These are phyloP conservation scores for Didymella arachidicola DNA, from an alignment of 2,329 filamentous ascomycete genomes.

Conservation along the genomic window DNA sequence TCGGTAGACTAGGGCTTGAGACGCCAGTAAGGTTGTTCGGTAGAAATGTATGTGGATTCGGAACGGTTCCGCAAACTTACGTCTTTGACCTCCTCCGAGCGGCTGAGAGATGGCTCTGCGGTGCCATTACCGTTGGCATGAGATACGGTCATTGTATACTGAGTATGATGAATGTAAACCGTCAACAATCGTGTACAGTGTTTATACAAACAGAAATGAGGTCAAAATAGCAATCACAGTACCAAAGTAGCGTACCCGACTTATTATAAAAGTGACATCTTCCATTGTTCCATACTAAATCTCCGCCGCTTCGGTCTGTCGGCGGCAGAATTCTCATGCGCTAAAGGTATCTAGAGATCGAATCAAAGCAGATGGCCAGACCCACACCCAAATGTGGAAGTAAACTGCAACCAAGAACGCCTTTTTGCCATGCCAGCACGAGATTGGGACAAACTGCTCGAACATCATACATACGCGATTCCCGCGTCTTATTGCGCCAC, in stretches of 20 bases:
- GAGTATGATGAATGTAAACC: too few relatives aligned
- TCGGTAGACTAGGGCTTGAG: background rate
- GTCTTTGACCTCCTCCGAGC: conserved; percentile 51
- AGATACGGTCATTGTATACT: conserved; percentile 6
- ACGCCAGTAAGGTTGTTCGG: conserved; percentile 21
- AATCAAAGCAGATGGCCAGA: conserved; percentile 29
- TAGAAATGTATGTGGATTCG: conserved; percentile 3
- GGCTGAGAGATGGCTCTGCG: conserved; percentile 35
- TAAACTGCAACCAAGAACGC: conserved; percentile 27
- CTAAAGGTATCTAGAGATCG: conserved; percentile 45
- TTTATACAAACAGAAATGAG: conserved; percentile 6
- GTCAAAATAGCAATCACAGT: conserved; percentile 8
- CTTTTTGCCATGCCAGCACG: conserved; percentile 32
- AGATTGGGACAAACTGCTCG: conserved; percentile 6
- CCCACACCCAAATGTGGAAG: conserved; percentile 18
- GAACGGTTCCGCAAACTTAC: conserved; percentile 32
- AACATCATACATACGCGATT: conserved; percentile 20
- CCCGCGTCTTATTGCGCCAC: conserved; percentile 32
- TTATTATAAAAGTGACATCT: conserved; percentile 20
- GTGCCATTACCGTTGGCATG: conserved; percentile 18
- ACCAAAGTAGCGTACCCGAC: conserved; percentile 9
- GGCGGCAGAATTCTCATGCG: conserved; percentile 22
- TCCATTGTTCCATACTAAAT: conserved; percentile 22
- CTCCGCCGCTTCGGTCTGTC: conserved; percentile 2
- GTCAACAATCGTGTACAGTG: background rate